Evolutionary conservation across 805 yeast species (phyloP), one percentile per base, ranked within the genome.

Genomic region (Groenewaldozyma tartarivorans): DNA sequence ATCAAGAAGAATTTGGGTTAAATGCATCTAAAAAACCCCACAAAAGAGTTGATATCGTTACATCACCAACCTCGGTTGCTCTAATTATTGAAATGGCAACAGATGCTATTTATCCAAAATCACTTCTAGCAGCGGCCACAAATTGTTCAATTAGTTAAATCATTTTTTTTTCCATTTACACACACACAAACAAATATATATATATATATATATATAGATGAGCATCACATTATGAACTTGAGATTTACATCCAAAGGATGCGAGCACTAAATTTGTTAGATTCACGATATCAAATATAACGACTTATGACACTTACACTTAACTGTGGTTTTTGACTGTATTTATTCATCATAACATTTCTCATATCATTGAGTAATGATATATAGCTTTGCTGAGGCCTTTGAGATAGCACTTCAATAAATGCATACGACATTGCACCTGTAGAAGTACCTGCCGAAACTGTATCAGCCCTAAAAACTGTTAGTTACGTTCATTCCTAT

Each of bases 381-480:
- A 83, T 53, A 54, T 79, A 85, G 17, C 80, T 69, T 61, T 82
- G 92, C 49, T 71, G 69, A 5, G 83, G 79, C 53, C 76, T 74
- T 37, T 68, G 63, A 20, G 62, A 51, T 66, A 84, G 61, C 5
- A 81, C 88, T 45, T 69, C 67, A 35, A 82, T 67, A 52, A 85
- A 82, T 1, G 94, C 80, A 62, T 75, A 81, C 19, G 87, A 79
- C 83, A 84, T 79, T 3, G 95, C 95, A 43, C 95, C 95, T 0
- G 92, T 81, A 33, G 77, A 73, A 9, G 60, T 62, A 20, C 88
- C 87, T 30, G 74, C 77, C 54, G 80, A 85, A 17, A 64, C 66
- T 0, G 94, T 81, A 59, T 84, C 94, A 4, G 94, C 94, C 42
- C 45, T 42, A 29, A 17, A 24, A 24, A 24, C 11, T n/a, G n/a